Conservation (phyloP, 1,284 basidiomycete genomes). For the Stygiomarasmius scandens region DNA sequence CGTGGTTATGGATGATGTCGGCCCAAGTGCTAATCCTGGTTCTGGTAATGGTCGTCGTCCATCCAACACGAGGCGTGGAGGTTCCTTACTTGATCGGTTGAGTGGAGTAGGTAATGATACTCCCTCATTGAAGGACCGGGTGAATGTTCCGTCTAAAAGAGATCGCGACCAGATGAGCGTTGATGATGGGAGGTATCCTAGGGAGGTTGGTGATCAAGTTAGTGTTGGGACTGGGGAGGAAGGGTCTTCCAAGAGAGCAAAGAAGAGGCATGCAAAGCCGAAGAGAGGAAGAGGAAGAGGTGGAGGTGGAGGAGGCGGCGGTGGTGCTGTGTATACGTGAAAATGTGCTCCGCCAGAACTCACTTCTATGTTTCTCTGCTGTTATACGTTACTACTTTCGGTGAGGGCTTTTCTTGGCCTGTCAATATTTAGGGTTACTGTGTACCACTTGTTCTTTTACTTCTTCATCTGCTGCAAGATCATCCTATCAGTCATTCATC, state of each 20-base stretch:
- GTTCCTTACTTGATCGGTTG: constrained; percentile 41
- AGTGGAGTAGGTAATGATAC: not conserved
- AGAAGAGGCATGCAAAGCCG: constrained; percentile 2
- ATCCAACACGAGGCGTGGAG: constrained; percentile 14
- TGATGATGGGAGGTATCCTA: constrained; percentile 19
- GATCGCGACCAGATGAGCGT: constrained; percentile 41
- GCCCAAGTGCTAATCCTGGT: not conserved
- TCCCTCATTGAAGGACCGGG: constrained; percentile 44
- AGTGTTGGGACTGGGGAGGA: not conserved
- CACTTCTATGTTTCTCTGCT: not conserved
- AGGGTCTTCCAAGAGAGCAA: not conserved
- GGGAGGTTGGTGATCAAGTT: constrained; percentile 6
- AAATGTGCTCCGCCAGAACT: too few species aligned
- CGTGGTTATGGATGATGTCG: not conserved
- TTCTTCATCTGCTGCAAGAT: too few species aligned
- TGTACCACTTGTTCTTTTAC: too few species aligned
- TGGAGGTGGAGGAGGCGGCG: not conserved
- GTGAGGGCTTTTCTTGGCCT: too few species aligned
- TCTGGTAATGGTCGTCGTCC: not conserved
- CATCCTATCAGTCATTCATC: too few species aligned
- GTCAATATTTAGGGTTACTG: too few species aligned
- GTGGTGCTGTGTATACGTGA: not conserved
- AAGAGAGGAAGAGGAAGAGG: constrained; percentile 3
- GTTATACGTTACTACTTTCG: not conserved
- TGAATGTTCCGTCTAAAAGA: constrained; percentile 40